Evolutionary conservation across 306 rosid genomes (phyloP), one percentile per base, ranked within the genome.

Genomic region (Alnus glutinosa): DNA sequence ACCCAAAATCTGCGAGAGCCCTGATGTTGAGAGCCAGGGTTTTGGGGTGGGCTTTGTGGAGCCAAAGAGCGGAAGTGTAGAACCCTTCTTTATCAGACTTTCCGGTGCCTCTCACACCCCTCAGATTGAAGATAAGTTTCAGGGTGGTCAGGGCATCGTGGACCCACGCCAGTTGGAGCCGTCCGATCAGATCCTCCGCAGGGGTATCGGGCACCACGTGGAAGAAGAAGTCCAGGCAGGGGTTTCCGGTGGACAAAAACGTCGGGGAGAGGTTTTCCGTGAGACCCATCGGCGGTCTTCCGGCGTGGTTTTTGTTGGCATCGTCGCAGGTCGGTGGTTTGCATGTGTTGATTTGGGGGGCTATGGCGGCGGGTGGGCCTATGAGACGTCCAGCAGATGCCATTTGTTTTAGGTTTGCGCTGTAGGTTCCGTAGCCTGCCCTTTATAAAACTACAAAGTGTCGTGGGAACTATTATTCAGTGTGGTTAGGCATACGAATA

Each of bases 221-320:
- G 75, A 75, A 80, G 54, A 75, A 80, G 71, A 80, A 75, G 13
- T 80, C 79, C 3, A 80, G 76, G 19, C 79, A 80, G 10, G 71
- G 71, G 23, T 80, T 71, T 0, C 70, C 75, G 4, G 79, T 15
- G 4, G 83, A 75, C 51, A 80, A 32, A 49, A 67, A 80, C 0
- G 83, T 80, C 5, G 76, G 75, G 16, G 83, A 74, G 9, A 1
- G 1, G 13, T 81, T 81, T 52, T 70, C 80, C 0, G 84, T 81
- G 48, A 81, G 69, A 39, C 84, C 84, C 80, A 57, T 81, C 15
- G 54, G 64, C 19, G 73, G 73, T 4, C 34, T n/a, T 0, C 61
- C 73, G 0, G 0, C n/a, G 7, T 30, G 34, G 6, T 2, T 62
- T 12, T 28, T 39, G 50, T 16, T 7, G 32, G 13, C 10, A 19